Evolutionary conservation across 1,139 yeast genomes (phyloP).

Genomic region (Spencermartinsiella ligniputridi): DNA sequence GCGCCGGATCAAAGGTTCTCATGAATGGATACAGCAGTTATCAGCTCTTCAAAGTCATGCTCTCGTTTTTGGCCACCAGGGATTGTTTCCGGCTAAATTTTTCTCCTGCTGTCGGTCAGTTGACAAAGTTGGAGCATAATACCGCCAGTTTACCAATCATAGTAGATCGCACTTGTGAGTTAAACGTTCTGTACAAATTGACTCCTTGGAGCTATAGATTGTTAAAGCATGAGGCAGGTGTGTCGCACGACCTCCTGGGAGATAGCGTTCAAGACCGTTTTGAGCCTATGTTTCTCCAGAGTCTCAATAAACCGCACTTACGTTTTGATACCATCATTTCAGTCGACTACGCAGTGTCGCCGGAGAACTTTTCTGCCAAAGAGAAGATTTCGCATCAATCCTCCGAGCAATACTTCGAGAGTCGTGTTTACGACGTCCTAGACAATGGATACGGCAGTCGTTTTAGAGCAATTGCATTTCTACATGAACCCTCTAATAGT

Average conservation of each 20-base stretch:
- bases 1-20: conserved; percentile 45
- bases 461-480: conserved; percentile 43
- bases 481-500: conserved; percentile 7
- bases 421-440: conserved; percentile 57
- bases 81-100: conserved; percentile 6
- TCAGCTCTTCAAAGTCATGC: conserved; percentile 84
- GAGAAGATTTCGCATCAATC: conserved; percentile 73
- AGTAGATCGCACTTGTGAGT: conserved; percentile 67
- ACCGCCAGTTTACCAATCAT: conserved; percentile 37
- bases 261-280: conserved; percentile 84
- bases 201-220: conserved; percentile 60
- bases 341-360: conserved; percentile 32
- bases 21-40: conserved; percentile 87
- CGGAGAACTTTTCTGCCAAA: conserved; percentile 44
- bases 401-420: conserved; percentile 59
- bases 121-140: conserved; percentile 13
- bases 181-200: conserved; percentile 82
- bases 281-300: conserved; percentile 72
- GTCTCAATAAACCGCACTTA: conserved; percentile 49
- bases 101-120: conserved; percentile 10
- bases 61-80: conserved; percentile 61
- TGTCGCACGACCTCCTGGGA: conserved; percentile 62
- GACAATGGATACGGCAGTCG: conserved; percentile 67
- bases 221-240: conserved; percentile 61
- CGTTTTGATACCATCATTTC: conserved; percentile 63